These are phyloP conservation scores for Sicyos edulis DNA, from an alignment of 306 rosid species.

Conservation along the genomic window DNA sequence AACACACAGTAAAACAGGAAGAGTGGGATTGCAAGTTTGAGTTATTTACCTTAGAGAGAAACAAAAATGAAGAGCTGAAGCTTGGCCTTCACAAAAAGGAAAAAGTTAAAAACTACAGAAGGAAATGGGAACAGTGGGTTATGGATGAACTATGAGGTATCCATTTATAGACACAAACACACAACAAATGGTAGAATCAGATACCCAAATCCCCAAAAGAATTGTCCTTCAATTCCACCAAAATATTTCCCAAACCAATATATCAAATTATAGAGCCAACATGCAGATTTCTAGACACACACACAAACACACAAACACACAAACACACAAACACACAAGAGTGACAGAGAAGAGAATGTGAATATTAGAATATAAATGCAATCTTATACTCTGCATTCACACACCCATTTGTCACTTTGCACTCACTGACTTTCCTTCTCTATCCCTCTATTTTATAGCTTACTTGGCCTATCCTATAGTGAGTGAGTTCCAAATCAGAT, in stretches of 20 bases:
- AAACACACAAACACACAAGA: neutral
- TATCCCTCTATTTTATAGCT: neutral
- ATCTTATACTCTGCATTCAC: slow-evolving; percentile 5
- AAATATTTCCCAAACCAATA: neutral
- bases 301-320: neutral
- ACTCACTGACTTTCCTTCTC: neutral
- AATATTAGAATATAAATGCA: slow-evolving; percentile 17
- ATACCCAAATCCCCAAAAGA: slow-evolving; percentile 16
- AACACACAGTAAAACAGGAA: neutral
- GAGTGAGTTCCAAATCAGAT: slow-evolving; percentile 10
- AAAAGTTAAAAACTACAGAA: neutral
- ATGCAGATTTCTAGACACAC: neutral
- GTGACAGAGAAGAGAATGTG: neutral
- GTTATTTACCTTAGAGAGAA: neutral
- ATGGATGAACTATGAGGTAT: slow-evolving; percentile 7
- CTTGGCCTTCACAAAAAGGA: neutral
- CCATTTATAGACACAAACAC: slow-evolving; percentile 13
- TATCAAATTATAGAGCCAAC: slow-evolving; percentile 8
- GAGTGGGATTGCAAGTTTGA: neutral
- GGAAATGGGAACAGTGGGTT: neutral
- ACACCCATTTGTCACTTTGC: slow-evolving; percentile 10
- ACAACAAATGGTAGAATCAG: slow-evolving; percentile 18
- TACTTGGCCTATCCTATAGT: neutral
- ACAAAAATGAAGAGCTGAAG: slow-evolving; percentile 3
- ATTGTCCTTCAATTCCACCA: neutral